Evolutionary conservation across 2,329 filamentous ascomycete species (phyloP), one percentile per base, ranked within the genome.

Genomic region (Peltaster fructicola): DNA sequence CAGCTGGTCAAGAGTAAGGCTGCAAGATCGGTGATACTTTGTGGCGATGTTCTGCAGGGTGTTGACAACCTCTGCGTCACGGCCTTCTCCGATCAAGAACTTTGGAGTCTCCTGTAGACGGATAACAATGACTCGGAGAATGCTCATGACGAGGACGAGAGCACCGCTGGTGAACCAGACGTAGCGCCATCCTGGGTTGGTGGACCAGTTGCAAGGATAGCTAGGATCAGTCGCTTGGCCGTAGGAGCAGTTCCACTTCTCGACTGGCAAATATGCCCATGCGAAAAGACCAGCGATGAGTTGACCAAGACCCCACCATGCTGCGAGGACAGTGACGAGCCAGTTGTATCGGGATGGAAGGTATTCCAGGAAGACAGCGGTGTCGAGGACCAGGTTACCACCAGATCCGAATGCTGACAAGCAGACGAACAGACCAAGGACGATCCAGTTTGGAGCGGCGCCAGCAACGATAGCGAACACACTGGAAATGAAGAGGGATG

Each of bases 391-490:
- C 11, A 75, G 46, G 34, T 71, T 74, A 3, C 61, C 71, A 8
- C 72, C 72, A 1, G 56, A 64, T 2, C 72, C 73, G 34, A 78
- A 77, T 3, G 68, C 63, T 15, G 66, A 54, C 20, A 78, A 45
- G 8, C 61, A 63, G 15, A 73, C 60, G 39, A 78, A 76, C 12
- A 73, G 46, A 0, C 66, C 70, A 8, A 79, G 55, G 1, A 65
- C 61, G 2, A 62, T 51, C 70, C 72, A 82, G 33, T 60, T 74
- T 2, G 74, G 73, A 30, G 67, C 61, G 1, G 65, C 68, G 4
- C 73, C 76, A 1, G 72, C 73, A 1, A 75, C 52, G 26, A 77
- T 65, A 15, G 62, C 63, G 23, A 72, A 69, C 5, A 67, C 43
- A 4, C 66, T 63, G 39, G 64, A 71, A 29, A 76, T 55, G 37